phyloP scores from a whole-genome alignment of 192 early-diverging fungal genomes.

The Blastocladiella britannica region DNA sequence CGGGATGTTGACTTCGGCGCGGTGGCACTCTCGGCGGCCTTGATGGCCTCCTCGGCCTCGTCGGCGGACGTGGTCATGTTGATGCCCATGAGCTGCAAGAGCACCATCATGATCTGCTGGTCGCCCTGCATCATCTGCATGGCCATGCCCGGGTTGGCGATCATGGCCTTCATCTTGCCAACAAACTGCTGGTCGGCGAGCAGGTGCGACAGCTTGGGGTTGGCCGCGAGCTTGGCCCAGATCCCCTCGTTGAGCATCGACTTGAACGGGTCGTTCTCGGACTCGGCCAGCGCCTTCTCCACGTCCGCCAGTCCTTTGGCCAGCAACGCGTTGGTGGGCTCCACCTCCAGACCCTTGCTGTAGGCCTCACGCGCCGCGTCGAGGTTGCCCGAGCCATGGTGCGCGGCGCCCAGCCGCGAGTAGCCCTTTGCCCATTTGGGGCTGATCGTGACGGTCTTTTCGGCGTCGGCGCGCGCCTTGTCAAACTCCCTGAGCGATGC shows the following conservation, averaged over 20 bases:
- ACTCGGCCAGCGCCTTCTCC: constrained; percentile 30
- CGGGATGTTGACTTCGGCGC: not conserved
- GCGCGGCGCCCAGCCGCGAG: constrained; percentile 70
- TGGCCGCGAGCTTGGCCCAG: constrained; percentile 52
- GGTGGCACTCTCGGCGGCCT: not conserved
- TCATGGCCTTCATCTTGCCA: constrained; percentile 48
- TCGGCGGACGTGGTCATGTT: constrained; percentile 23
- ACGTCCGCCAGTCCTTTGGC: constrained; percentile 59
- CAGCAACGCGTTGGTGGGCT: constrained; percentile 52
- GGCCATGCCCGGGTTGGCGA: constrained; percentile 46
- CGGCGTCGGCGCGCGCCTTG: constrained; percentile 59
- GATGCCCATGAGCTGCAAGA: constrained; percentile 58
- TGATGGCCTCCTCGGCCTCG: constrained; percentile 6
- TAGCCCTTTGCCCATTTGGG: constrained; percentile 80
- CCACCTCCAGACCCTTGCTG: constrained; percentile 50
- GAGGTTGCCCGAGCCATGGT: constrained; percentile 45
- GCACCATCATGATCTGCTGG: constrained; percentile 55
- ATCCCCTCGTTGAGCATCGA: constrained; percentile 19
- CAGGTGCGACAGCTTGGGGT: constrained; percentile 52
- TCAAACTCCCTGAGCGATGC: constrained; percentile 55
- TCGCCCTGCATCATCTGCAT: constrained; percentile 55
- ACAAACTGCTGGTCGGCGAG: constrained; percentile 60
- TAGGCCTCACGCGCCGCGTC: constrained; percentile 59
- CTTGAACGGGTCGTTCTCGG: not conserved
- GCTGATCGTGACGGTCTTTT: constrained; percentile 65